These are phyloP conservation scores for Aspergillus clavatus DNA, from an alignment of 2,329 filamentous ascomycete species.

Conservation along the genomic window DNA sequence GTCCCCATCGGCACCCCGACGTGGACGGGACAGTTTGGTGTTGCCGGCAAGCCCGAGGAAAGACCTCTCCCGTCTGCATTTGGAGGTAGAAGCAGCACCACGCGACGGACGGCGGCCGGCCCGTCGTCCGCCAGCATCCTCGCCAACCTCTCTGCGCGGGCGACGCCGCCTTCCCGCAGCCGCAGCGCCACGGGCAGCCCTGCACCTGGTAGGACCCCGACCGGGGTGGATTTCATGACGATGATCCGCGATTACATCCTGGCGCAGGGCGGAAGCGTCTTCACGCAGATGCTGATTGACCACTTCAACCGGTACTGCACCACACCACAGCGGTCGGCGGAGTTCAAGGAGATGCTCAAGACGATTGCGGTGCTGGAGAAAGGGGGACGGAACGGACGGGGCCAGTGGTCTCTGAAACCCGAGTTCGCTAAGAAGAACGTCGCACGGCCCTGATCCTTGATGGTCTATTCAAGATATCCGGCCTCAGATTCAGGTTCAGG, in stretches of 20 bases:
- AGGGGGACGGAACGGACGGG: constrained; percentile 45
- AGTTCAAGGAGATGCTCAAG: constrained; percentile 78
- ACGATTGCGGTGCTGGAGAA: constrained; percentile 67
- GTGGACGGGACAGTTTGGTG: constrained; percentile 84
- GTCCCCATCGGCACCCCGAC: constrained; percentile 82
- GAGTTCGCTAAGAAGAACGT: constrained; percentile 44
- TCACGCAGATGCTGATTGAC: constrained; percentile 80
- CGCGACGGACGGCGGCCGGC: constrained; percentile 33
- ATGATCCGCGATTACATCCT: constrained; percentile 76
- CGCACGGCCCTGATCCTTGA: no score
- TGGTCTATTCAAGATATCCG: no score
- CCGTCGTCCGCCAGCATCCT: constrained; percentile 39
- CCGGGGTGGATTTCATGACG: constrained; percentile 60
- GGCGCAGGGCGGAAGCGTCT: constrained; percentile 70
- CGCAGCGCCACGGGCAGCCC: constrained; percentile 35
- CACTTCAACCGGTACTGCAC: constrained; percentile 81
- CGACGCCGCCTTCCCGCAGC: constrained; percentile 14
- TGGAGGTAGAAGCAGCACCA: constrained; percentile 30
- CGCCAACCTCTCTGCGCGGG: constrained; percentile 34
- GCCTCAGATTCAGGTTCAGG: no score
- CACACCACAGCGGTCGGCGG: constrained; percentile 61
- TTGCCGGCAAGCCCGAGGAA: constrained; percentile 64
- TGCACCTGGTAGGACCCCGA: constrained; percentile 39
- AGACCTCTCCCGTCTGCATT: constrained; percentile 44
- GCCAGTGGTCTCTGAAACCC: constrained; percentile 56